Conservation (phyloP, 352 stramenopile species). For the Phytophthora constricta region DNA sequence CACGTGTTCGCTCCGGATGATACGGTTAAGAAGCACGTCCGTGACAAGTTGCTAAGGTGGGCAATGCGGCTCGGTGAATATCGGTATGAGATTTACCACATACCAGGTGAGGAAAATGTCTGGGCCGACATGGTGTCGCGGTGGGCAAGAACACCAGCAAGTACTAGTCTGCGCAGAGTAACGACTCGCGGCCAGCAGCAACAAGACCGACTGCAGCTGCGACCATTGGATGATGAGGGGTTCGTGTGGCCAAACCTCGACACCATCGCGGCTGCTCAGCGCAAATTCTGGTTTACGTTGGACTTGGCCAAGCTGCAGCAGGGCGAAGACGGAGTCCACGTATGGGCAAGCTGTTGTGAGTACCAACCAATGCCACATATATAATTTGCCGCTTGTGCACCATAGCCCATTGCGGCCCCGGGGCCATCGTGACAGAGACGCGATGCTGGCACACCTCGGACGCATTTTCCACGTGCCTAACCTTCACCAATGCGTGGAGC, state of each 20-base stretch:
- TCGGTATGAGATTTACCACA: slow-evolving; percentile 1
- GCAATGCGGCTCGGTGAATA: slow-evolving; percentile 3
- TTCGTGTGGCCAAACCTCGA: slow-evolving; percentile 14
- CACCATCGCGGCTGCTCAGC: background rate
- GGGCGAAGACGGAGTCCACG: background rate
- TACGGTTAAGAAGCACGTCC: background rate
- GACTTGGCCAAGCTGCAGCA: background rate
- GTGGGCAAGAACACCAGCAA: slow-evolving; percentile 8
- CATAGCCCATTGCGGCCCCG: slow-evolving; percentile 11
- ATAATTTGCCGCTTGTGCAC: slow-evolving; percentile 13
- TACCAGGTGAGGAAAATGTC: background rate
- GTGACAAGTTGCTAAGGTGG: background rate
- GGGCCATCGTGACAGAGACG: slow-evolving; percentile 4
- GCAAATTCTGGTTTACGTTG: background rate
- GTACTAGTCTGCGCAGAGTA: background rate
- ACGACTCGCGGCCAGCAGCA: background rate
- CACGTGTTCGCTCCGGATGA: slow-evolving; percentile 8
- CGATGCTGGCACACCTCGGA: slow-evolving; percentile 12
- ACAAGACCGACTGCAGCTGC: background rate
- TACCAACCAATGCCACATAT: background rate
- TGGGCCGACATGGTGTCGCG: slow-evolving; percentile 23
- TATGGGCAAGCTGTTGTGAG: background rate
- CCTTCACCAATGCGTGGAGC: slow-evolving; percentile 10
- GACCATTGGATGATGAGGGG: slow-evolving; percentile 1
- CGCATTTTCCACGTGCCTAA: slow-evolving; percentile 8